phyloP scores from a whole-genome alignment of 1,284 basidiomycete species.

The Rhodotorula sp. region DNA sequence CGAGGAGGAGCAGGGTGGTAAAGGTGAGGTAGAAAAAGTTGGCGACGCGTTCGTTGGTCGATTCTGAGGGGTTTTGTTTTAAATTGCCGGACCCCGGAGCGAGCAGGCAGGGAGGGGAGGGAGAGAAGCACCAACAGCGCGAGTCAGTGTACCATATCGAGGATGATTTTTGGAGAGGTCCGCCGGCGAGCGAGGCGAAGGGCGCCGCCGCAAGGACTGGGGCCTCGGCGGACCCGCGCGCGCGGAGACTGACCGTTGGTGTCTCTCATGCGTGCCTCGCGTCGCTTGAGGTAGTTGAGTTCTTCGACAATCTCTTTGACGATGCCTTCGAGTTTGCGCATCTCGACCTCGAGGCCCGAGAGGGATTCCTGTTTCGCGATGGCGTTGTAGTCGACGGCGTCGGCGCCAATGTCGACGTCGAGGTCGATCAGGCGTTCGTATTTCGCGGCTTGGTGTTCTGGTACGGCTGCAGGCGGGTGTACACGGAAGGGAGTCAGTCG shows the following conservation, averaged over 20 bases:
- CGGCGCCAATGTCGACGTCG: constrained; percentile 96
- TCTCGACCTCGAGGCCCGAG: constrained; percentile 92
- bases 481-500: neutral
- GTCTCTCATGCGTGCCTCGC: constrained; percentile 83
- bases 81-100: neutral
- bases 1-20: constrained; percentile 73
- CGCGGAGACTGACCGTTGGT: constrained; percentile 69
- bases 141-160: no score
- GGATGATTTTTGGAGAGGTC: no score
- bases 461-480: constrained; percentile 51
- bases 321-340: constrained; percentile 93
- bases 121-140: no score
- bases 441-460: constrained; percentile 55
- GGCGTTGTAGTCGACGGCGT: constrained; percentile 98
- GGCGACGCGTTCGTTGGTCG: constrained; percentile 86
- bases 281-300: constrained; percentile 82
- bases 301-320: constrained; percentile 94
- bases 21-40: constrained; percentile 89
- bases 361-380: constrained; percentile 98
- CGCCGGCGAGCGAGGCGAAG: no score
- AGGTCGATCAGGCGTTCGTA: constrained; percentile 75
- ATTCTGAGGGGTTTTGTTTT: constrained; percentile 58
- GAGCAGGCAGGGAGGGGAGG: neutral
- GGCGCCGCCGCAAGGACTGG: no score
- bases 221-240: no score